Conservation (phyloP, 208 protist species). For the Blastocrithidia nonstop region DNA sequence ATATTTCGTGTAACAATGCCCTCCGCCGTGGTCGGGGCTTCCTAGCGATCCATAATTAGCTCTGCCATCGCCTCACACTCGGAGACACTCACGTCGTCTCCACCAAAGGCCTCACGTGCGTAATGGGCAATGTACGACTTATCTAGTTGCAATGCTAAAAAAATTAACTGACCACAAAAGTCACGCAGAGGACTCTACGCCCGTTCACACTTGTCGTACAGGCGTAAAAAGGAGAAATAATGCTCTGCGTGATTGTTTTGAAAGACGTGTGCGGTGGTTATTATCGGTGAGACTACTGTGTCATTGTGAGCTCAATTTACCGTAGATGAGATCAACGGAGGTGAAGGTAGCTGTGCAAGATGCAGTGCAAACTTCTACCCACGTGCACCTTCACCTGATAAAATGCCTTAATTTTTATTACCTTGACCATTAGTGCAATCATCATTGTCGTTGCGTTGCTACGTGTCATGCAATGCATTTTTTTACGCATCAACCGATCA, state of each 20-base stretch:
- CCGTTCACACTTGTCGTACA: slow-evolving; percentile 69
- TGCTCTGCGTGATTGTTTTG: slow-evolving; percentile 39
- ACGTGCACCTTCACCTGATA: too few species aligned
- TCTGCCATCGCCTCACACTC: slow-evolving; percentile 42
- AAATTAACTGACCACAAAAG: slow-evolving; percentile 58
- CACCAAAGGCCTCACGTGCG: slow-evolving; percentile 33
- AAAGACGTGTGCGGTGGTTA: background rate
- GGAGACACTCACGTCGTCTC: slow-evolving; percentile 14
- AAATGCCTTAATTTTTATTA: too few species aligned
- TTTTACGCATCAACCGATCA: too few species aligned
- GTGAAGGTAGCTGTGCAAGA: too few species aligned
- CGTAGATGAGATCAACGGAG: too few species aligned
- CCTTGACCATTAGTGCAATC: too few species aligned
- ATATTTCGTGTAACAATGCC: slow-evolving; percentile 27
- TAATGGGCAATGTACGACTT: slow-evolving; percentile 47
- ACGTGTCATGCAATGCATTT: too few species aligned
- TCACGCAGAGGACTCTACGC: slow-evolving; percentile 17
- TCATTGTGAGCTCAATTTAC: slow-evolving; percentile 25
- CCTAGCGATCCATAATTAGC: slow-evolving; percentile 38
- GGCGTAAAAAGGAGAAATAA: slow-evolving; percentile 80
- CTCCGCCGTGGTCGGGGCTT: slow-evolving; percentile 62
- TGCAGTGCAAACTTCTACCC: too few species aligned
- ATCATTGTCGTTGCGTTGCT: too few species aligned
- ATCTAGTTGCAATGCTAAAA: slow-evolving; percentile 68
- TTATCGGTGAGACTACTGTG: slow-evolving; percentile 3